Evolutionary conservation across 176 grass and related monocot genomes (phyloP), one percentile per base, ranked within the genome.

Genomic region (barley (Hordeum vulgare)): DNA sequence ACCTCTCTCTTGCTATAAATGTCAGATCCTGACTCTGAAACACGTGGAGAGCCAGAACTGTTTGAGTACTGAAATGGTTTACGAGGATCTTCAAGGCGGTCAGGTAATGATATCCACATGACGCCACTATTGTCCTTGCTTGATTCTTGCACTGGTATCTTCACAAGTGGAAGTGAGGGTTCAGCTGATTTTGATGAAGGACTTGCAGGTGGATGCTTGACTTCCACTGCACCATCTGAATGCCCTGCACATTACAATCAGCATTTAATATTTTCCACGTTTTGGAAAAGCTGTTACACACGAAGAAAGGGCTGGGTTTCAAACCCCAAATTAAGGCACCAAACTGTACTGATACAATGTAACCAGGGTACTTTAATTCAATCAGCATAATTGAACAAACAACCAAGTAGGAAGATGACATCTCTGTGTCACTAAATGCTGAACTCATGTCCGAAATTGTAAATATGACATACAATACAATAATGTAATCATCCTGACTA

Each of bases 1-100:
- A 96, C 93, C 73, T 99, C 96, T 76, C 85, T 91, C 57, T 96
- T 99, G 89, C 74, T 90, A 75, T 99, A 99, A 36, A 96, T 90
- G 28, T 96, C 91, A 66, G 93, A 96, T 75, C 96, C 93, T 54
- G 93, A 96, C 88, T 96, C 96, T 74, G 96, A 99, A 77, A 90
- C 88, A 87, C 88, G 85, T 1, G 91, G 89, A 54, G 96, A 98
- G 26, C 86, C 92, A 59, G 92, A 95, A 78, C 92, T 91, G 82
- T 95, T 98, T 44, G 96, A 91, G 88, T 88, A 89, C 59, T 98
- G 90, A 62, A 93, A 92, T 23, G 85, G 96, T 77, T 93, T 95
- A 49, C 80, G 87, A 36, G 93, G 93, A 53, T 86, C 93, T 80
- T 98, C 96, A 74, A 98, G 90, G 21, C 88, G 78, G 76, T 98